A percentile compares a stretch with the other conserved stretches of the same genome.
Evolutionary conservation across 805 yeast genomes (phyloP).

Genomic region (Candida sakaeoensis): DNA sequence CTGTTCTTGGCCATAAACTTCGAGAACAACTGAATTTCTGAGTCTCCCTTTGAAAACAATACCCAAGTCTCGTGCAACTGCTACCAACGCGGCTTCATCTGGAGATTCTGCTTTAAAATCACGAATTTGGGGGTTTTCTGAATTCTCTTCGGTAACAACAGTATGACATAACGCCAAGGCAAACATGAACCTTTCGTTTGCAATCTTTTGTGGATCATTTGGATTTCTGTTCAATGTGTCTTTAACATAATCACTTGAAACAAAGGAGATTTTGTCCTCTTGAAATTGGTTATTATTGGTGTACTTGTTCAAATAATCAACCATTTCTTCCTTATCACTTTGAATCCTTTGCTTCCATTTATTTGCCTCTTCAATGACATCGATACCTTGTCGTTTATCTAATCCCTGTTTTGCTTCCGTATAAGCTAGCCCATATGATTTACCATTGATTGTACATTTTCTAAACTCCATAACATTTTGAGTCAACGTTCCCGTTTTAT

Average conservation of each 20-base stretch:
- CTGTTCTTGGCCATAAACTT: slow-evolving; percentile 42
- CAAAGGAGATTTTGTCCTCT: slow-evolving; percentile 54
- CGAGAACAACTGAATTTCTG: slow-evolving; percentile 43
- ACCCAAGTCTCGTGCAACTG: slow-evolving; percentile 72
- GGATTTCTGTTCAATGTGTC: slow-evolving; percentile 46
- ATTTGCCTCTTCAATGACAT: slow-evolving; percentile 48
- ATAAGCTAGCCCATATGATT: slow-evolving; percentile 68
- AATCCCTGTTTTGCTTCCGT: slow-evolving; percentile 76
- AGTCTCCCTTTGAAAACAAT: slow-evolving; percentile 54
- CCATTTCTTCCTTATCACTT: slow-evolving; percentile 46
- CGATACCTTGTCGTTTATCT: slow-evolving; percentile 61
- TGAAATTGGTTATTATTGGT: slow-evolving; percentile 45
- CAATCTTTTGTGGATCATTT: slow-evolving; percentile 33
- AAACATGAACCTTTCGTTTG: slow-evolving; percentile 56
- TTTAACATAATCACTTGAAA: slow-evolving; percentile 54
- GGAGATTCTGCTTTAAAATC: slow-evolving; percentile 78
- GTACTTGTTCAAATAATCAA: slow-evolving; percentile 30
- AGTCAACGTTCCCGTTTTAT: slow-evolving; percentile 80
- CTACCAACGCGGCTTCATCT: slow-evolving; percentile 78
- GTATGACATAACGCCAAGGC: slow-evolving; percentile 73
- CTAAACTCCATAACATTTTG: slow-evolving; percentile 82
- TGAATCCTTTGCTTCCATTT: slow-evolving; percentile 39
- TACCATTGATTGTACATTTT: slow-evolving; percentile 68
- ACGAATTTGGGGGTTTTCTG: slow-evolving; percentile 36
- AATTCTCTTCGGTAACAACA: slow-evolving; percentile 57